These are phyloP conservation scores for Arthromyces matolae DNA, from an alignment of 768 basidiomycete species.

Conservation along the genomic window DNA sequence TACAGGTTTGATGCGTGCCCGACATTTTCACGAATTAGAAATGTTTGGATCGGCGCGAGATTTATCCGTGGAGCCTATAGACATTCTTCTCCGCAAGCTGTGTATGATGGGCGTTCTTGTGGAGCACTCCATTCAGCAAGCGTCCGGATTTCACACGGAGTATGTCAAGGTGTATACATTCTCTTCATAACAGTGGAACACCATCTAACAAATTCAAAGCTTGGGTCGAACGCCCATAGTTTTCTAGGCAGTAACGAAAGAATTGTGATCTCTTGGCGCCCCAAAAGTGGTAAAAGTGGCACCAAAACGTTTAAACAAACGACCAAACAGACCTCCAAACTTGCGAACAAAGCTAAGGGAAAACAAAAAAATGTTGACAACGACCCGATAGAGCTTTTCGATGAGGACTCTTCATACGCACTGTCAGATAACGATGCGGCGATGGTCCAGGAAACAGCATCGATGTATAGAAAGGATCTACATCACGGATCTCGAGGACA, in stretches of 20 bases:
- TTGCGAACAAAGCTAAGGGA: slow-evolving; percentile 22
- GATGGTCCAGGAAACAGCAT: slow-evolving; percentile 10
- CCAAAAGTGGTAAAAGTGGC: slow-evolving; percentile 24
- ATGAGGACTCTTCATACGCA: slow-evolving; percentile 22
- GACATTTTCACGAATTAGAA: slow-evolving; percentile 43
- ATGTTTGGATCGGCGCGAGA: slow-evolving; percentile 54
- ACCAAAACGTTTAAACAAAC: slow-evolving; percentile 19
- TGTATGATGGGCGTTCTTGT: slow-evolving; percentile 45
- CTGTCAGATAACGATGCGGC: slow-evolving; percentile 22
- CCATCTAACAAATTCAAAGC: slow-evolving; percentile 20
- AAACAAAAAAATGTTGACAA: slow-evolving; percentile 24
- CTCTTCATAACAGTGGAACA: neutral
- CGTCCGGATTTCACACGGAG: slow-evolving; percentile 43
- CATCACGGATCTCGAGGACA: neutral
- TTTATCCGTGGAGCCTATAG: slow-evolving; percentile 49
- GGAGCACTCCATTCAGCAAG: slow-evolving; percentile 41
- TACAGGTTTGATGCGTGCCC: slow-evolving; percentile 39
- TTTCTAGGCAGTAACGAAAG: slow-evolving; percentile 23
- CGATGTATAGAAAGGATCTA: neutral
- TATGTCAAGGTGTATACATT: slow-evolving; percentile 46
- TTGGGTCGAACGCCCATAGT: slow-evolving; percentile 29
- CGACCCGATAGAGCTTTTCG: slow-evolving; percentile 33
- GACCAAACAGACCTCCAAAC: slow-evolving; percentile 13
- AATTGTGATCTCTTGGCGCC: slow-evolving; percentile 31
- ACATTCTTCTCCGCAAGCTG: slow-evolving; percentile 62